Percentiles rank a stretch among this genome's conserved stretches.
Evolutionary conservation across 2,329 filamentous ascomycete species (phyloP).

Genomic region (Talaromyces funiculosus): DNA sequence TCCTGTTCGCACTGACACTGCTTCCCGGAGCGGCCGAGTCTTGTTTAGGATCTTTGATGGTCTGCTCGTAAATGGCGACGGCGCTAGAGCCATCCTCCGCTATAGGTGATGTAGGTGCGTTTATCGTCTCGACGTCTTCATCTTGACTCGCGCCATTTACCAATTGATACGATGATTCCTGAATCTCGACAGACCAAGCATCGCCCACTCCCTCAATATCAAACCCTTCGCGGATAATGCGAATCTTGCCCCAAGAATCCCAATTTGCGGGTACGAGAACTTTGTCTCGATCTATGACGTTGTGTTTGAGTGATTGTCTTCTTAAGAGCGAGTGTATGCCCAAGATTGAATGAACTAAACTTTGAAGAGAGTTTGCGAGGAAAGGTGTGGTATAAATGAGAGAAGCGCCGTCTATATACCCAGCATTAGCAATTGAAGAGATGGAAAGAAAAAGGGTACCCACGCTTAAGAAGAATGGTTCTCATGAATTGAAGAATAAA

Average conservation of each 20-base stretch:
- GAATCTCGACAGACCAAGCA: constrained; percentile 80
- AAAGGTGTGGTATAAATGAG: constrained; percentile 79
- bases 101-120: constrained; percentile 19
- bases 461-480: constrained; percentile 81
- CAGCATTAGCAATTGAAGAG: neutral
- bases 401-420: constrained; percentile 68
- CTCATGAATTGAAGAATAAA: constrained; percentile 89
- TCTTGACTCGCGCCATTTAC: constrained; percentile 22
- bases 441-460: constrained; percentile 27
- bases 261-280: constrained; percentile 93
- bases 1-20: constrained; percentile 40
- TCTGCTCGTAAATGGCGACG: constrained; percentile 70
- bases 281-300: constrained; percentile 89
- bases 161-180: constrained; percentile 39
- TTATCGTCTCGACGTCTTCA: constrained; percentile 21
- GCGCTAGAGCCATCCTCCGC: constrained; percentile 49
- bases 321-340: constrained; percentile 80
- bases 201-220: constrained; percentile 81
- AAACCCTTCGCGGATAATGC: constrained; percentile 84
- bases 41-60: constrained; percentile 68
- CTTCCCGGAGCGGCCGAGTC: constrained; percentile 53
- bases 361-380: constrained; percentile 69
- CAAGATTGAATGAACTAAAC: constrained; percentile 75
- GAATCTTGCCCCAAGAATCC: constrained; percentile 98
- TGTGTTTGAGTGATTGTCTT: constrained; percentile 73